Percentiles rank a stretch among this genome's conserved stretches.
Evolutionary conservation across 1,139 yeast genomes (phyloP).

Genomic region (Pichia sp.): DNA sequence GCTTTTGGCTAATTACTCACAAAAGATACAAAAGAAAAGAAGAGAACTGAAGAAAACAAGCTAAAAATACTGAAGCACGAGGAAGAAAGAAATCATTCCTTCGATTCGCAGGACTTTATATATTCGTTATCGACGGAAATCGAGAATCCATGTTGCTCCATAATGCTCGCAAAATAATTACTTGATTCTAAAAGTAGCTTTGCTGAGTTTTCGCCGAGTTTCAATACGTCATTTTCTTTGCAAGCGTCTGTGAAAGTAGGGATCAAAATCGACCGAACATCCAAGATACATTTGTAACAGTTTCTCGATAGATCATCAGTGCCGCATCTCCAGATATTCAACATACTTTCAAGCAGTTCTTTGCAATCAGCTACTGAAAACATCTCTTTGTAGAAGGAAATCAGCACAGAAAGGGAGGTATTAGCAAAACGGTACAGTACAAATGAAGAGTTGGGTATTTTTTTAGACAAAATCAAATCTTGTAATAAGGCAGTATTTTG

Average conservation of each 20-base stretch:
- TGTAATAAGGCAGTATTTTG: slow-evolving; percentile 11
- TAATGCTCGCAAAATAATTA: background rate
- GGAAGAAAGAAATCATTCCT: background rate
- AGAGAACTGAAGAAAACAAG: too few species aligned
- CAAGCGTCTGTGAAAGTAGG: background rate
- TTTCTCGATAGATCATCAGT: background rate
- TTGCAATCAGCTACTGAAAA: slow-evolving; percentile 8
- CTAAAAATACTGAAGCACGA: too few species aligned
- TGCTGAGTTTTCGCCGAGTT: background rate
- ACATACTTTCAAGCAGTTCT: slow-evolving; percentile 2
- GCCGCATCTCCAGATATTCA: slow-evolving; percentile 11
- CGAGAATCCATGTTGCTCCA: slow-evolving; percentile 4
- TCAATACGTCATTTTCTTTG: background rate
- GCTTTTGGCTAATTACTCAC: too few species aligned
- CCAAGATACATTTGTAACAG: slow-evolving; percentile 1
- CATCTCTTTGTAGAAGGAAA: slow-evolving; percentile 11
- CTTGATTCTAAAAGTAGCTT: slow-evolving; percentile 1
- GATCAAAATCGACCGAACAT: background rate
- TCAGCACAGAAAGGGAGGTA: slow-evolving; percentile 4
- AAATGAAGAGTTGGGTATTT: background rate
- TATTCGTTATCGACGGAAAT: slow-evolving; percentile 8
- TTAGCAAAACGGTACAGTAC: slow-evolving; percentile 8
- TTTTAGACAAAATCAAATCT: slow-evolving; percentile 5
- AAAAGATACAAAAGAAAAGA: too few species aligned
- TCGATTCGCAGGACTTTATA: background rate